Evolutionary conservation across 805 yeast genomes (phyloP), one percentile per base, ranked within the genome.

Genomic region (Kodamaea neixiangensis): DNA sequence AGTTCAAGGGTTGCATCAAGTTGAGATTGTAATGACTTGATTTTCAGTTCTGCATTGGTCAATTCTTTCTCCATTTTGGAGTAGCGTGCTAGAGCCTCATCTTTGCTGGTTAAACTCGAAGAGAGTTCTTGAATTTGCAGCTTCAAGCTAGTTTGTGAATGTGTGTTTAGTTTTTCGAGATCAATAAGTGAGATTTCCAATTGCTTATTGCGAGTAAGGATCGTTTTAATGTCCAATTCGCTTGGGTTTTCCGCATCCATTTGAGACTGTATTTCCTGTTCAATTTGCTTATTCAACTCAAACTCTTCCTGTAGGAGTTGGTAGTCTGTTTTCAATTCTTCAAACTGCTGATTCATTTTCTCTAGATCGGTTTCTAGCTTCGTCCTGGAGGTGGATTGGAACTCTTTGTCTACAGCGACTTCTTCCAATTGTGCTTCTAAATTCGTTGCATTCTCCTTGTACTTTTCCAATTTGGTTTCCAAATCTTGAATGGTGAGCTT

Each of bases 331-430:
- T 60, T 47, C 20, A 77, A 55, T 4, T 55, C 59, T 2, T 60
- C 60, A 49, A 73, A 73, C 35, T 70, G 63, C 10, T 40, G 31
- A 33, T 66, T 61, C 9, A 78, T 49, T 3, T 47, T 39, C 3
- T 51, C 52, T 14, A 72, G 52, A 44, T 68, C 69, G 1, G 43
- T 46, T 2, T 51, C 51, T 25, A 80, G 54, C 2, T 56, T 52
- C 4, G 60, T 63, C 42, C 69, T 72, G n/a, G 68, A 63, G 4
- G 69, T 71, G 5, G 62, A 63, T 3, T 77, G 54, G 33, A 68
- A 68, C 31, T 75, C 82, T 42, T 76, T 73, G 40, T 84, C 87
- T 0, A 79, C 71, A 1, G 59, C 41, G 2, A 59, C 29, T 58
- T 62, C 63, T 46, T 73, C 78, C 29, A 71, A 48, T 11, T 55